A percentile compares a stretch with the other conserved stretches of the same genome.
These are phyloP conservation scores for Hevea brasiliensis DNA, from an alignment of 345 rosid species.

Conservation along the genomic window DNA sequence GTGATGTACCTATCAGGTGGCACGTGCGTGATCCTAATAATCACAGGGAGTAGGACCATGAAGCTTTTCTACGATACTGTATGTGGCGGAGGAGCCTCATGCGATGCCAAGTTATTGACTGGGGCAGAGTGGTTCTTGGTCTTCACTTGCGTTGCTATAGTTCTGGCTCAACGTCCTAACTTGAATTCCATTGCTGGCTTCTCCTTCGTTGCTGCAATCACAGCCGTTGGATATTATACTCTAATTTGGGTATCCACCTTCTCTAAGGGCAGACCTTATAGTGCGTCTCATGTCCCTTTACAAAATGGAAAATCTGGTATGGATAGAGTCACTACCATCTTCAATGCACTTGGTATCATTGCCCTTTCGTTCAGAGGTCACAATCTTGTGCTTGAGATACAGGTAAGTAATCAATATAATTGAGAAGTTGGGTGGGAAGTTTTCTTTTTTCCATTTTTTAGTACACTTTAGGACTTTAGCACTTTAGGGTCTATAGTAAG, in stretches of 20 bases:
- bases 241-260: slow-evolving; percentile 41
- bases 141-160: slow-evolving; percentile 44
- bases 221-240: slow-evolving; percentile 36
- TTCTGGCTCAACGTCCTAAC: slow-evolving; percentile 46
- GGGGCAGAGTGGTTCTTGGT: slow-evolving; percentile 45
- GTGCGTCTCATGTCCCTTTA: slow-evolving; percentile 24
- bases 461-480: too few species aligned
- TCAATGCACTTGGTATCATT: slow-evolving; percentile 48
- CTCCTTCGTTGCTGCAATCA: slow-evolving; percentile 42
- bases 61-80: slow-evolving; percentile 27
- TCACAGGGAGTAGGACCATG: slow-evolving; percentile 41
- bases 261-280: slow-evolving; percentile 22
- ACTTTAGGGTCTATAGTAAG: too few species aligned
- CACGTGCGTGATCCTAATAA: slow-evolving; percentile 45
- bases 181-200: slow-evolving; percentile 42
- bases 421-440: too few species aligned
- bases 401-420: too few species aligned
- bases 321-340: slow-evolving; percentile 14
- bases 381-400: slow-evolving; percentile 65
- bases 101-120: slow-evolving; percentile 25
- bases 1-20: slow-evolving; percentile 67
- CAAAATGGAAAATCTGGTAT: slow-evolving; percentile 14
- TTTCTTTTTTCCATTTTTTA: too few species aligned
- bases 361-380: slow-evolving; percentile 56
- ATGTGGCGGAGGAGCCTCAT: slow-evolving; percentile 11